Conservation (phyloP, 2,329 filamentous ascomycete species). For the Calonectria ilicicola region DNA sequence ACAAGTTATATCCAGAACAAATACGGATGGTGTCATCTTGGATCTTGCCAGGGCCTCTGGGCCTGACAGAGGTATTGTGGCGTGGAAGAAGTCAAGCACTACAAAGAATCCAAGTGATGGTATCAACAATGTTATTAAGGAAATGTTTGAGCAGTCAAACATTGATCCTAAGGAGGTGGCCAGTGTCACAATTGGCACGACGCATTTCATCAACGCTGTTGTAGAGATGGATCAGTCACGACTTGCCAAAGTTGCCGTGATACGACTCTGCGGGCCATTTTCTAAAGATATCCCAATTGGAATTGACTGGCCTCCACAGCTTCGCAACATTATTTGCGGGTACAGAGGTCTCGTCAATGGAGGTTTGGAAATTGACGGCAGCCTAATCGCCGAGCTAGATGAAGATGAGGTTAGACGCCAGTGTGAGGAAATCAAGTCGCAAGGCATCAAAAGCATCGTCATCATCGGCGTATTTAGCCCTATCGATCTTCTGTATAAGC, state of each 20-base stretch:
- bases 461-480: constrained; percentile 10
- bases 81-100: constrained; percentile 60
- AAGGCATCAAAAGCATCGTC: constrained; percentile 12
- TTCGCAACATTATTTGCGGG: constrained; percentile 58
- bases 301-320: constrained; percentile 61
- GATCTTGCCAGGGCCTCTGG: constrained; percentile 51
- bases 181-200: constrained; percentile 63
- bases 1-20: background rate
- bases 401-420: background rate
- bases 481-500: background rate
- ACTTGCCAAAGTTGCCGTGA: constrained; percentile 61
- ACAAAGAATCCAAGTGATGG: constrained; percentile 59
- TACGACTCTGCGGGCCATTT: constrained; percentile 64
- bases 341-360: constrained; percentile 58
- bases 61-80: constrained; percentile 54
- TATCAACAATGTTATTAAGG: constrained; percentile 57
- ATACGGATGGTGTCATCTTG: constrained; percentile 7
- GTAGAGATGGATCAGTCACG: constrained; percentile 61
- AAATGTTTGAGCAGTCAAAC: constrained; percentile 50
- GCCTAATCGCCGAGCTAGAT: constrained; percentile 50
- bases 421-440: background rate
- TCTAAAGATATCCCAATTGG: constrained; percentile 60
- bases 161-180: constrained; percentile 51
- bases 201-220: constrained; percentile 69
- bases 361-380: constrained; percentile 62